A percentile compares a stretch with the other conserved stretches of the same genome.
Conservation (phyloP, 179 eudicot genomes). For the Drosera spatulata region DNA sequence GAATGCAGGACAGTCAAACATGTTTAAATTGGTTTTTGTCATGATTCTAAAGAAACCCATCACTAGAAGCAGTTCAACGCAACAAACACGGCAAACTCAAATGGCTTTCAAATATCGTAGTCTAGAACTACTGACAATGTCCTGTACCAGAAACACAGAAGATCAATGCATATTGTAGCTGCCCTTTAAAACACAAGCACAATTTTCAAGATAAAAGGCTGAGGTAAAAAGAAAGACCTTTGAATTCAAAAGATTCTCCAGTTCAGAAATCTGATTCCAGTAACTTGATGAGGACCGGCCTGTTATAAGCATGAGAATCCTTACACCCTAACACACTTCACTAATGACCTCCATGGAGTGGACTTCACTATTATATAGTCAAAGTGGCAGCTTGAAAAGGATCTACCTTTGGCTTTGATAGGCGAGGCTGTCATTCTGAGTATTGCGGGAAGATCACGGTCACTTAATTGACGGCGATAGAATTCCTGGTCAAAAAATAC, state of each 20-base stretch:
- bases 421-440: slow-evolving; percentile 99
- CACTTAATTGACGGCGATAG: slow-evolving; percentile 40
- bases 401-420: slow-evolving; percentile 66
- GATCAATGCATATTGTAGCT: too few relatives aligned
- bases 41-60: neutral
- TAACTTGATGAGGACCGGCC: slow-evolving; percentile 28
- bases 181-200: too few relatives aligned
- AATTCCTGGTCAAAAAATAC: slow-evolving; percentile 44
- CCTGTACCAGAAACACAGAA: too few relatives aligned
- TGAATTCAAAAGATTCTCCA: slow-evolving; percentile 81
- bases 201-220: too few relatives aligned
- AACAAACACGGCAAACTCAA: too few relatives aligned
- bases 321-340: neutral
- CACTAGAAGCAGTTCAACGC: neutral
- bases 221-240: slow-evolving; percentile 37
- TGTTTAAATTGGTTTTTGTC: too few relatives aligned
- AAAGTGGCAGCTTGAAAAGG: neutral
- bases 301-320: slow-evolving; percentile 13
- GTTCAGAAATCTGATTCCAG: slow-evolving; percentile 55
- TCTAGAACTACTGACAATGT: too few relatives aligned
- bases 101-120: neutral
- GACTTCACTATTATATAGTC: too few relatives aligned
- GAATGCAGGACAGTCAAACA: neutral
- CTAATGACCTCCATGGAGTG: too few relatives aligned
- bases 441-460: slow-evolving; percentile 63